Evolutionary conservation across 1,284 basidiomycete genomes (phyloP).

Genomic region (Papiliotrema flavescens): DNA sequence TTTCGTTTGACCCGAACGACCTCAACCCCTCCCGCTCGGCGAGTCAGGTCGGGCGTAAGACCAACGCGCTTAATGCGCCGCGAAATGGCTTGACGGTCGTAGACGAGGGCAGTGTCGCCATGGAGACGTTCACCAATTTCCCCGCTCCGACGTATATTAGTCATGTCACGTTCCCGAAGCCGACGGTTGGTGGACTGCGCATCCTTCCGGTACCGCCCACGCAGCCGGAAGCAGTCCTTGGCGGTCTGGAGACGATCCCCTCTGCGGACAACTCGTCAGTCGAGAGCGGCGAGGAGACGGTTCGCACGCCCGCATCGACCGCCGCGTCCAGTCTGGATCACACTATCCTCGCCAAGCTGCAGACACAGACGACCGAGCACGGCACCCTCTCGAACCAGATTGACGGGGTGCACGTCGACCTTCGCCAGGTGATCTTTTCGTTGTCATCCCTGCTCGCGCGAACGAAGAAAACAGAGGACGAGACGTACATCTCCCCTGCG

Average conservation of each 20-base stretch:
- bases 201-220: conserved; percentile 1
- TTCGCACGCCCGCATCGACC: conserved; percentile 5
- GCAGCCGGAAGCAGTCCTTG: no score
- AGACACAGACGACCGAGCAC: conserved; percentile 28
- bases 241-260: conserved; percentile 4
- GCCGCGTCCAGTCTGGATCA: conserved; percentile 8
- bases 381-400: conserved; percentile 20
- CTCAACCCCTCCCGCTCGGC: conserved; percentile 47
- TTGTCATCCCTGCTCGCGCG: conserved; percentile 12
- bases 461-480: conserved; percentile 6
- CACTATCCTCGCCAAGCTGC: conserved; percentile 20
- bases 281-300: conserved; percentile 9
- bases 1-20: conserved; percentile 41
- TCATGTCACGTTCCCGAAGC: conserved; percentile 37
- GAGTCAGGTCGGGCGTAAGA: conserved; percentile 19
- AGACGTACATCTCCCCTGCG: conserved; percentile 4
- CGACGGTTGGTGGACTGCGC: conserved; percentile 16
- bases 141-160: conserved; percentile 27
- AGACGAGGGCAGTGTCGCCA: conserved; percentile 8
- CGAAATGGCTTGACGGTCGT: conserved; percentile 16
- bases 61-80: neutral
- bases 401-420: conserved; percentile 22
- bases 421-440: conserved; percentile 19
- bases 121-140: neutral
- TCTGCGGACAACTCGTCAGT: conserved; percentile 11